A percentile compares a stretch with the other conserved stretches of the same genome.
These are phyloP conservation scores for Arthroderma sp. DNA, from an alignment of 2,329 filamentous ascomycete genomes.

Conservation along the genomic window DNA sequence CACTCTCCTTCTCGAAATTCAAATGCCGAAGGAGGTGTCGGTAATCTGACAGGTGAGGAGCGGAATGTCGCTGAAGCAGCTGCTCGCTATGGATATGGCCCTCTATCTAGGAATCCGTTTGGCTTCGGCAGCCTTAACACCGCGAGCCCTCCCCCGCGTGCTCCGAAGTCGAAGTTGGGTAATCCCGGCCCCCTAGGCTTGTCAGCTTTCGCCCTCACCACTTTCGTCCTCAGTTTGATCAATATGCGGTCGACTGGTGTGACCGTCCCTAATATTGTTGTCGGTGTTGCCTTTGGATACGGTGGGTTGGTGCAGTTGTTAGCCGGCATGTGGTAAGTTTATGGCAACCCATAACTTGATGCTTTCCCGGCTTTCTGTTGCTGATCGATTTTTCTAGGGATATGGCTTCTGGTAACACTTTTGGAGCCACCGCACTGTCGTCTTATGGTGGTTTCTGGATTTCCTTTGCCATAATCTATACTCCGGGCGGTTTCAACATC, in stretches of 20 bases:
- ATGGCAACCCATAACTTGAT: too few relatives aligned
- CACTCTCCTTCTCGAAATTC: neutral
- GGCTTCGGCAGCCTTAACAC: neutral
- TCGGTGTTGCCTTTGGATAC: constrained; percentile 59
- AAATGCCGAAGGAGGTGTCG: constrained; percentile 1
- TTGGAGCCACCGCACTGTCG: constrained; percentile 67
- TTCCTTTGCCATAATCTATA: constrained; percentile 57
- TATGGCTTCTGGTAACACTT: constrained; percentile 78
- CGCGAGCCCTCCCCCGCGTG: constrained; percentile 23
- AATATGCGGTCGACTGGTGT: constrained; percentile 55
- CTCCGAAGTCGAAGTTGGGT: constrained; percentile 55
- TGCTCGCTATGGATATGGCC: constrained; percentile 37
- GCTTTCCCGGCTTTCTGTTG: neutral
- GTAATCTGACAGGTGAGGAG: constrained; percentile 31
- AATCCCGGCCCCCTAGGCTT: constrained; percentile 70
- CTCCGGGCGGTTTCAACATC: constrained; percentile 53
- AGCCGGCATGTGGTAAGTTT: constrained; percentile 68
- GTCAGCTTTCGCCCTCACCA: constrained; percentile 67
- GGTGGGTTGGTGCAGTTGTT: constrained; percentile 67
- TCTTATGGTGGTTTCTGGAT: constrained; percentile 82
- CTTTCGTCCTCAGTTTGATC: constrained; percentile 62
- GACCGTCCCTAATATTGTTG: constrained; percentile 49
- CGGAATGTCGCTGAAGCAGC: constrained; percentile 31
- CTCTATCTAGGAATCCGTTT: constrained; percentile 48
- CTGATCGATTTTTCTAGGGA: constrained; percentile 42